Base-by-base conservation (phyloP, 495 filamentous ascomycete genomes). In the Durotheca rogersii region DNA sequence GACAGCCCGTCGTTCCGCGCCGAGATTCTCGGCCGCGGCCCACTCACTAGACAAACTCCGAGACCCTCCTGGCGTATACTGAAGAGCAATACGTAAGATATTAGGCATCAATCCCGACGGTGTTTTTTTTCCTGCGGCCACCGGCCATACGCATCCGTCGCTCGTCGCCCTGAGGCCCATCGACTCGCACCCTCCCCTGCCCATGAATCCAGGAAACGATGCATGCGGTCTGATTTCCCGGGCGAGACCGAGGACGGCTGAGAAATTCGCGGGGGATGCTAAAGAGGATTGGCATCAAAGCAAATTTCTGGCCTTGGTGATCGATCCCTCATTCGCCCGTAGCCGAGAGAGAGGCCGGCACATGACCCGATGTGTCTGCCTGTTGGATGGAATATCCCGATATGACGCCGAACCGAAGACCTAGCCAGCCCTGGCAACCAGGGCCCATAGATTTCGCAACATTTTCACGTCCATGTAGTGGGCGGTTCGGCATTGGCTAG, bases 271-370 rank as follows among this genome's bases (percentile, higher is more conserved):
- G 33, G 36, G 27, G 32, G 15, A 17, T 20, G n/a, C 30, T 29
- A 19, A 31, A 31, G 27, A 41, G 41, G 40, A 31, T 39, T 34
- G 38, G 6, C 6, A 36, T 32, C 37, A 41, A 15, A 44, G 23
- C 36, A 38, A n/a, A 50, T 60, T 39, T 47, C 56, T 46, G 51
- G 51, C 51, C 56, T 40, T 55, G 41, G 56, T 41, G 43, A 47
- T 29, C 45, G 45, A n/a, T n/a, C n/a, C n/a, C 45, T 41, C 40
- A 31, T 33, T 50, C 29, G 43, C 18, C 55, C 35, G 34, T 30
- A 35, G 27, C 41, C 36, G 23, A 44, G 30, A 37, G 30, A 37
- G 32, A 9, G 32, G 27, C 18, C 40, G 34, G 43, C 56, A 59
- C 45, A 59, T 59, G 56, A 47, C 56, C 34, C 16, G 41, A n/a